Base-by-base conservation (phyloP, 768 basidiomycete genomes). In the Clavaria fumosa region DNA sequence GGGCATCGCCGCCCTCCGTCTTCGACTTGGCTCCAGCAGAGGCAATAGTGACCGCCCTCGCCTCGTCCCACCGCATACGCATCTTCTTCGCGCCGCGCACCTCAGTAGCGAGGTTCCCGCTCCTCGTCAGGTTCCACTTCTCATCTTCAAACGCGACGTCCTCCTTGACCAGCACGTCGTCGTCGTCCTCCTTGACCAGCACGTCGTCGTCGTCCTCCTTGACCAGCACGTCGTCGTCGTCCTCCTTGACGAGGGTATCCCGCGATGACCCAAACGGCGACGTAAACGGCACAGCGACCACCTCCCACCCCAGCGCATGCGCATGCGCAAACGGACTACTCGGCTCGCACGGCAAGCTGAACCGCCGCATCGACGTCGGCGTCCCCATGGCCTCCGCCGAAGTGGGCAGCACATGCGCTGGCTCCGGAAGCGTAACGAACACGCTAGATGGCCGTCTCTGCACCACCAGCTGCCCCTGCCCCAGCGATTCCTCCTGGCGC, bases 331-430 rank as follows among this genome's bases (percentile, higher is more conserved):
- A 66, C 0, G 62, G 62, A 0, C n/a, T n/a, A n/a, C n/a, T n/a
- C n/a, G 78, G 76, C 0, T 73, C 70, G 55, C 79, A 75, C 40
- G 75, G 81, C n/a, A 82, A 53, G 44, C 78, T 80, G 40, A 61
- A 53, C 2, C 67, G 60, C 31, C 66, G 56, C 34, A 43, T 53
- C 22, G 49, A 57, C 15, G 47, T 40, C 36, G 52, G 47, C 6
- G 61, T 63, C 17, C 47, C 48, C 1, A 56, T 58, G 6, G 50
- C 40, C 5, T 45, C 40, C 3, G 54, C 49, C 18, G 44, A 37
- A 42, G 54, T 41, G 4, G 58, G 50, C 12, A 61, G 43, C 33
- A 56, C 52, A 46, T 61, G 51, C 27, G 66, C 58, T 43, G n/a
- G n/a, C n/a, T n/a, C 61, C 58, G 42, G 45, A 68, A 22, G 41